phyloP scores from a whole-genome alignment of 1,284 basidiomycete species.

The Malassezia slooffiae region DNA sequence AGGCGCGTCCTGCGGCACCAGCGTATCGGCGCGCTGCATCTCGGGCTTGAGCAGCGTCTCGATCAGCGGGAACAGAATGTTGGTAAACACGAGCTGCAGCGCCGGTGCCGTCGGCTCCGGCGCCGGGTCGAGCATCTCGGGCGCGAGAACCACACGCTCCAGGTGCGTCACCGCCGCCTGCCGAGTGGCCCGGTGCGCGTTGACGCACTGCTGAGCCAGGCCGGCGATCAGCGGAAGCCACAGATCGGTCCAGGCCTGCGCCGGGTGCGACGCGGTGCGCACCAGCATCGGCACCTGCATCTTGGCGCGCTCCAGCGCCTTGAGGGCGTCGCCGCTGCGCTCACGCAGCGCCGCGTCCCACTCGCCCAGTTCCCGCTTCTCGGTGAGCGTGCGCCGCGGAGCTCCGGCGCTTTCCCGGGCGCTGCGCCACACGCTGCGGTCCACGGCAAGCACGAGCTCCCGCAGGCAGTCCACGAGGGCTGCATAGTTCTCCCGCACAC shows the following conservation, averaged over 20 bases:
- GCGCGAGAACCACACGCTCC: constrained; percentile 74
- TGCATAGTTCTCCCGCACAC: constrained; percentile 67
- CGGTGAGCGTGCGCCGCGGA: constrained; percentile 30
- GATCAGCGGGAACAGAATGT: constrained; percentile 78
- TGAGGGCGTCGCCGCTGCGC: constrained; percentile 69
- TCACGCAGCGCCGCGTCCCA: constrained; percentile 48
- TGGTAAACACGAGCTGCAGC: constrained; percentile 61
- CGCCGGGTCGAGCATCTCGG: constrained; percentile 56
- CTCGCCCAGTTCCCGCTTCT: constrained; percentile 42
- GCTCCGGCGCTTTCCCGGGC: constrained; percentile 16
- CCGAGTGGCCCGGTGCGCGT: constrained; percentile 71
- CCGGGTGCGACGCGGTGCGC: not conserved
- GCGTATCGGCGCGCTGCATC: constrained; percentile 65
- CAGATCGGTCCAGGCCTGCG: constrained; percentile 66
- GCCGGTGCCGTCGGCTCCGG: constrained; percentile 28
- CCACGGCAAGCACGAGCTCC: constrained; percentile 58
- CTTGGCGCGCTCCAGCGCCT: constrained; percentile 53
- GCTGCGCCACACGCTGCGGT: constrained; percentile 26
- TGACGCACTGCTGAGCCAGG: constrained; percentile 72
- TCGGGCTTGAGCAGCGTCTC: constrained; percentile 83
- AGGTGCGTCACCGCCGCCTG: constrained; percentile 72
- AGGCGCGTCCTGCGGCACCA: constrained; percentile 17
- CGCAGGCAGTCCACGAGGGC: constrained; percentile 72
- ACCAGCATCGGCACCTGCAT: constrained; percentile 28
- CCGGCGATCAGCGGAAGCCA: constrained; percentile 68